Evolutionary conservation across 176 grass and related monocot species (phyloP), one percentile per base, ranked within the genome.

Genomic region (Poa pratensis): DNA sequence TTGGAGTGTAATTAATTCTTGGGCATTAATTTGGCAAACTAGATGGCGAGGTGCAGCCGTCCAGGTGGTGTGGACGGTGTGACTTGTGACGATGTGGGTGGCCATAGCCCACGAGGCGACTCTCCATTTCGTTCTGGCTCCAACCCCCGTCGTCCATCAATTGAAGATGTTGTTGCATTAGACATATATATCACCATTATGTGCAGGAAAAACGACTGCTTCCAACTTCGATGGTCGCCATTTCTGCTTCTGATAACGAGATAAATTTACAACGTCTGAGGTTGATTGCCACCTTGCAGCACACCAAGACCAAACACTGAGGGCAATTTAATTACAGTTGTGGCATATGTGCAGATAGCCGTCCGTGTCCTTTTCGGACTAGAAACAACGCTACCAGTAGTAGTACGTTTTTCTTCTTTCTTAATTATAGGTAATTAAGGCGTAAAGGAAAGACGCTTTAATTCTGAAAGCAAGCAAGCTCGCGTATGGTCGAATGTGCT

Each of bases 401-500:
- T 35, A 35, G 51, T 51, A 51, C 49, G 49, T 19, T 68, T 39
- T 35, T 42, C 19, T 42, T 10, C 35, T 40, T 13, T 13, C n/a
- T 15, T 71, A 45, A 23, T 30, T 30, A 30, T 20, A 23, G 39
- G 37, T 42, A 22, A 22, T 58, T 58, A 42, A 20, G 67, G 39
- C 39, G 3, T 12, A 45, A 45, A 71, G 11, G 37, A 45, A 71
- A 11, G 37, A 23, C 20, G 20, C 5, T 45, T 70, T 43, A 45
- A 48, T 26, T 17, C 6, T 26, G 69, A 73, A 73, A 73, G 42
- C 69, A 73, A 73, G 42, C 69, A 16, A 46, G 69, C 69, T 27
- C 22, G n/a, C 13, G 69, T 30, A n/a, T n/a, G n/a, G n/a, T n/a
- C n/a, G n/a, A n/a, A n/a, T n/a, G n/a, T n/a, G n/a, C n/a, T n/a